Evolutionary conservation across 1,139 yeast species (phyloP).

Genomic region (Kazachstania sp.): DNA sequence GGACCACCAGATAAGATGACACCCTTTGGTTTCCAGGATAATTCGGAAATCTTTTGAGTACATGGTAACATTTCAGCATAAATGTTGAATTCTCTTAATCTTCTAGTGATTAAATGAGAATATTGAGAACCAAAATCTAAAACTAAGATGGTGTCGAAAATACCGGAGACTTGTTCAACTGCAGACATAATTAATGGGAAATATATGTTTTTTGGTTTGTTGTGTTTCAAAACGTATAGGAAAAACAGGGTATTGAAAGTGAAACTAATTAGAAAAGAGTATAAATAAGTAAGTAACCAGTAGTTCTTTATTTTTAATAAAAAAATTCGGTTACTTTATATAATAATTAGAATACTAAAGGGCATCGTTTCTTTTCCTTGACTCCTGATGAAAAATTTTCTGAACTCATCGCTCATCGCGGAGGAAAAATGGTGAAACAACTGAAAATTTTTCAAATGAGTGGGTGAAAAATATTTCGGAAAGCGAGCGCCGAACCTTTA

Average conservation of each 20-base stretch:
- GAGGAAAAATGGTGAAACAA: too few species aligned
- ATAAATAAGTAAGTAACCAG: too few species aligned
- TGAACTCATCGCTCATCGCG: neutral
- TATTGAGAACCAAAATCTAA: constrained; percentile 98
- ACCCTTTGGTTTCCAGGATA: constrained; percentile 94
- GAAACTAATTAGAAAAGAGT: too few species aligned
- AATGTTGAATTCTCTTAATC: constrained; percentile 94
- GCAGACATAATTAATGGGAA: constrained; percentile 1
- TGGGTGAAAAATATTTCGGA: neutral
- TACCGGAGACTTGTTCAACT: constrained; percentile 57
- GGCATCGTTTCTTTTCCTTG: too few species aligned
- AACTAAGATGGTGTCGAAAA: constrained; percentile 93
- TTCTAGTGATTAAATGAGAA: constrained; percentile 92
- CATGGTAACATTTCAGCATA: constrained; percentile 99
- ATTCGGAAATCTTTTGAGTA: constrained; percentile 88
- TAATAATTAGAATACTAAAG: too few species aligned
- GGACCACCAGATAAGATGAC: constrained; percentile 96
- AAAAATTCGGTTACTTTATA: too few species aligned
- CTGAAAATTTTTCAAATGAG: neutral
- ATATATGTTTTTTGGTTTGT: neutral
- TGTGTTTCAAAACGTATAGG: too few species aligned
- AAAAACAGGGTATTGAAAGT: too few species aligned
- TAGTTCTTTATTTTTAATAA: too few species aligned
- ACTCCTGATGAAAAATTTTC: neutral
- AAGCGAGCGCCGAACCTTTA: neutral